These are phyloP conservation scores for Talaromyces sp. DNA, from an alignment of 2,329 filamentous ascomycete species.

Conservation along the genomic window DNA sequence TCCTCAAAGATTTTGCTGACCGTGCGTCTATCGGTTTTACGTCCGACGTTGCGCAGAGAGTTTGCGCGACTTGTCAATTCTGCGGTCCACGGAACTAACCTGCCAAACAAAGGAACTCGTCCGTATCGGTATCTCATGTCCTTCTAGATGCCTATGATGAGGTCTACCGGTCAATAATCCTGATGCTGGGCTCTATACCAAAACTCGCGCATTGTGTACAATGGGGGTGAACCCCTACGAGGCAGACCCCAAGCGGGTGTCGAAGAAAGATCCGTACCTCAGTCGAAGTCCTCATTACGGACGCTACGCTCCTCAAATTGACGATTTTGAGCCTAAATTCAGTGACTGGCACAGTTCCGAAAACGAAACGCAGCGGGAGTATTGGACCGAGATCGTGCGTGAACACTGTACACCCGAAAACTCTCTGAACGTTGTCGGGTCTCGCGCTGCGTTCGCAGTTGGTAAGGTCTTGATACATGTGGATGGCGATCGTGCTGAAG, in stretches of 20 bases:
- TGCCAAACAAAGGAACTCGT: no score
- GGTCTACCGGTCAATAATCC: neutral
- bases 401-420: slow-evolving; percentile 34
- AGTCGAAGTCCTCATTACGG: slow-evolving; percentile 35
- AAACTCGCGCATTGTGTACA: slow-evolving; percentile 8
- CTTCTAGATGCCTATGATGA: neutral
- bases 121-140: neutral
- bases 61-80: slow-evolving; percentile 7
- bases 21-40: neutral
- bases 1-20: neutral
- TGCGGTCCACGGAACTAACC: neutral
- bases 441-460: slow-evolving; percentile 36
- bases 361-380: slow-evolving; percentile 26
- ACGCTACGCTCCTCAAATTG: slow-evolving; percentile 33
- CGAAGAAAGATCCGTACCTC: slow-evolving; percentile 36
- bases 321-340: slow-evolving; percentile 39
- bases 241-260: slow-evolving; percentile 33
- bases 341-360: slow-evolving; percentile 35
- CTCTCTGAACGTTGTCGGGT: slow-evolving; percentile 32
- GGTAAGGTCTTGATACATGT: slow-evolving; percentile 41
- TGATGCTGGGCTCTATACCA: slow-evolving; percentile 12
- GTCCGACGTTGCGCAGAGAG: neutral
- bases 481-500: slow-evolving; percentile 32
- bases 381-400: slow-evolving; percentile 38
- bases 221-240: slow-evolving; percentile 36